Percentiles rank a stretch among this genome's conserved stretches.
These are phyloP conservation scores for Mucor lusitanicus DNA, from an alignment of 371 early-diverging fungal genomes.

Conservation along the genomic window DNA sequence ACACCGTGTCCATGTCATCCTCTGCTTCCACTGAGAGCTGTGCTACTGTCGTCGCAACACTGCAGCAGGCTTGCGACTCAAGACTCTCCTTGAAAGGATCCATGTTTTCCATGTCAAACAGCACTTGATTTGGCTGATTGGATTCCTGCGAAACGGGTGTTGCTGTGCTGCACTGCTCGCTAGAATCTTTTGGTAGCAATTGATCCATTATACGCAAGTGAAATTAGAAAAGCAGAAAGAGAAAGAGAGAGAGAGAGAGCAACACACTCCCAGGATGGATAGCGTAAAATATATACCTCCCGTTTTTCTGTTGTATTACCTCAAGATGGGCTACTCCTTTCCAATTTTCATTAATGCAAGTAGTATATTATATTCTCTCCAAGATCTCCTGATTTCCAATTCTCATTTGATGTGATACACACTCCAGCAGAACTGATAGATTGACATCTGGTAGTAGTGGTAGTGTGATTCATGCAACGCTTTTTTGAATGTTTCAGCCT, in stretches of 20 bases:
- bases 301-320: neutral
- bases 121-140: neutral
- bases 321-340: neutral
- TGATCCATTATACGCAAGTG: neutral
- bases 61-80: neutral
- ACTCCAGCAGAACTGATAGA: neutral
- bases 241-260: neutral
- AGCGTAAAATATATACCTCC: neutral
- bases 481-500: neutral
- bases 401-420: neutral
- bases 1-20: constrained; percentile 2
- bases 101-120: neutral
- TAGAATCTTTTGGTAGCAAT: neutral
- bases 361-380: neutral
- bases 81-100: constrained; percentile 1
- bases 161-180: neutral
- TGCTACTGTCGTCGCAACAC: neutral
- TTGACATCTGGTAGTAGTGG: neutral
- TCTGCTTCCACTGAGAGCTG: neutral
- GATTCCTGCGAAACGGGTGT: neutral
- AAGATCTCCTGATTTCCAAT: neutral
- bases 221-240: neutral
- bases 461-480: neutral
- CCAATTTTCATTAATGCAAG: neutral
- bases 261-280: neutral